Evolutionary conservation across 805 yeast genomes (phyloP).

Genomic region (Ogataea siamensis): DNA sequence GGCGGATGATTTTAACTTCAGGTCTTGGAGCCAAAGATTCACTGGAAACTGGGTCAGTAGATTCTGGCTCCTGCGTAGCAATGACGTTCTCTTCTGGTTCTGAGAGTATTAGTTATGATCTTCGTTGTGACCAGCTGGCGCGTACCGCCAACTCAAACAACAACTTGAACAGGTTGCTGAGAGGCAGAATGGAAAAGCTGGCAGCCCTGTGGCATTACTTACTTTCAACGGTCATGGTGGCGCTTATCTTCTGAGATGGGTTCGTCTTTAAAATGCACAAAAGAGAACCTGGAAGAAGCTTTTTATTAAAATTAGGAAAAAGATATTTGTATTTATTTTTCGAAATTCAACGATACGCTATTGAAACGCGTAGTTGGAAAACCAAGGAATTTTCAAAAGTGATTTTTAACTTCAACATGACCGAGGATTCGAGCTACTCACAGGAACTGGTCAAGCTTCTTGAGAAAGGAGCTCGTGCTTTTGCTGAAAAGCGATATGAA

Average conservation of each 20-base stretch:
- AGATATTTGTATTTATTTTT: conserved; percentile 13
- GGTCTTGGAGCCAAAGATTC: conserved; percentile 13
- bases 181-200: background rate
- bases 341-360: conserved; percentile 9
- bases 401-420: conserved; percentile 1
- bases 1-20: conserved; percentile 64
- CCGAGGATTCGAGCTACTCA: conserved; percentile 29
- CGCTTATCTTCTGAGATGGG: conserved; percentile 1
- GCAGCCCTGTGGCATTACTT: conserved; percentile 9
- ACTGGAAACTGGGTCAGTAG: conserved; percentile 3
- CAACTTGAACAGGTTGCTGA: background rate
- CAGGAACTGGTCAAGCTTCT: conserved; percentile 47
- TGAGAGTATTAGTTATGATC: conserved; percentile 2
- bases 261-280: background rate
- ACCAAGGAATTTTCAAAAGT: background rate
- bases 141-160: conserved; percentile 10
- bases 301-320: conserved; percentile 6
- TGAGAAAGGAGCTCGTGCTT: conserved; percentile 60
- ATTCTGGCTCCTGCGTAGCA: conserved; percentile 9
- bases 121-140: conserved; percentile 12
- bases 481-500: conserved; percentile 64
- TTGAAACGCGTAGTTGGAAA: conserved; percentile 8
- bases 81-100: conserved; percentile 14
- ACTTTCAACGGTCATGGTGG: conserved; percentile 26
- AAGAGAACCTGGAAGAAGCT: conserved; percentile 7